These are phyloP conservation scores for Lyophyllum semitale DNA, from an alignment of 768 basidiomycete genomes.

Conservation along the genomic window DNA sequence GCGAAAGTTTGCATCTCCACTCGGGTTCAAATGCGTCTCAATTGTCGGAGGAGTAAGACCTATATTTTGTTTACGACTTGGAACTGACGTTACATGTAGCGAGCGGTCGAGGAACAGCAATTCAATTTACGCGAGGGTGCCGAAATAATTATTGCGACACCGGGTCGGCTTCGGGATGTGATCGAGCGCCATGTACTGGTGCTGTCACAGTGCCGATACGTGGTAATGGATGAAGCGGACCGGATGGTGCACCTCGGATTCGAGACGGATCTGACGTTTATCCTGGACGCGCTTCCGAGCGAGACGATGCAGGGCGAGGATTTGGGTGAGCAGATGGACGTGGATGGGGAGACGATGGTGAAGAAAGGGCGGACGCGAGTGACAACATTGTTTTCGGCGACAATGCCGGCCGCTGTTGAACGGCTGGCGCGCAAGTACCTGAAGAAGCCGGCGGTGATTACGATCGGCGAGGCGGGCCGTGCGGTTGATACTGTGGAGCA, in stretches of 20 bases:
- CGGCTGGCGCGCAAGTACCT: slow-evolving; percentile 94
- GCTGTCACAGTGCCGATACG: slow-evolving; percentile 94
- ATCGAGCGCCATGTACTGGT: slow-evolving; percentile 96
- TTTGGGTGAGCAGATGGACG: slow-evolving; percentile 72
- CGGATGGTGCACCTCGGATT: slow-evolving; percentile 99
- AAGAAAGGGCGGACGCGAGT: slow-evolving; percentile 83
- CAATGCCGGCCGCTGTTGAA: slow-evolving; percentile 98
- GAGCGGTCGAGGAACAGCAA: slow-evolving; percentile 96
- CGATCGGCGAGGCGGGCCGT: slow-evolving; percentile 96
- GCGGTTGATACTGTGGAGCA: slow-evolving; percentile 99
- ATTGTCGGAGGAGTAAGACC: slow-evolving; percentile 92
- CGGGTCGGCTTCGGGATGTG: slow-evolving; percentile 97
- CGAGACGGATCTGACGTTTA: slow-evolving; percentile 91
- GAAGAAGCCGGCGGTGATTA: slow-evolving; percentile 89
- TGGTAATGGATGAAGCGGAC: slow-evolving; percentile 99
- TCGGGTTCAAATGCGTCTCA: slow-evolving; percentile 94
- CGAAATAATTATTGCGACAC: slow-evolving; percentile 98
- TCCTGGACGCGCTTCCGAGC: slow-evolving; percentile 87
- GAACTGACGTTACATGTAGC: slow-evolving; percentile 39
- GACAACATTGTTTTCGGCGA: slow-evolving; percentile 97
- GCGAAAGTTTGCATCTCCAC: slow-evolving; percentile 84
- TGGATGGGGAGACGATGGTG: slow-evolving; percentile 66
- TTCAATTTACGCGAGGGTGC: slow-evolving; percentile 98
- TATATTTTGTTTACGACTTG: not conserved
- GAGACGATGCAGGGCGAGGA: slow-evolving; percentile 90